Evolutionary conservation across 305 asterid genomes (phyloP).

Genomic region (Andrographis paniculata): DNA sequence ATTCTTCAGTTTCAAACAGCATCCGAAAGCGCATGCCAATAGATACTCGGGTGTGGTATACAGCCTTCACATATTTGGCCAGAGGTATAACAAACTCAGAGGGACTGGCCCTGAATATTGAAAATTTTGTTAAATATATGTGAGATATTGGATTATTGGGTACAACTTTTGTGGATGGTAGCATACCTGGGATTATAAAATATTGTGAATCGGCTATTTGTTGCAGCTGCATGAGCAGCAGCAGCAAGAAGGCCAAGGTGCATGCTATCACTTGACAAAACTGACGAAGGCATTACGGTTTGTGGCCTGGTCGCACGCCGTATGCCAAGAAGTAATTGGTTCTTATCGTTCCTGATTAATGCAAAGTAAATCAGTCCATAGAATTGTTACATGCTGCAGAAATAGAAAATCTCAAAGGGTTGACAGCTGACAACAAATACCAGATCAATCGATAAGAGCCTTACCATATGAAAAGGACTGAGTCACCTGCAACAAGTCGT

Average conservation of each 20-base stretch:
- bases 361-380: background rate
- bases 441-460: conserved; percentile 5
- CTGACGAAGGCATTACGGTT: conserved; percentile 80
- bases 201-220: conserved; percentile 68
- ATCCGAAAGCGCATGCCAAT: conserved; percentile 85
- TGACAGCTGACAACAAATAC: background rate
- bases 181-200: conserved; percentile 71
- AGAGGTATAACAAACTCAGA: conserved; percentile 75
- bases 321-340: conserved; percentile 66
- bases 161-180: background rate
- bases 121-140: conserved; percentile 12
- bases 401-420: background rate
- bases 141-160: conserved; percentile 4
- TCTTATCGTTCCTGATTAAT: conserved; percentile 56
- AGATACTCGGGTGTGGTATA: conserved; percentile 64
- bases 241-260: conserved; percentile 88
- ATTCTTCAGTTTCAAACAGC: conserved; percentile 84
- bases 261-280: conserved; percentile 81
- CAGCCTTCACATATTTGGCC: conserved; percentile 64
- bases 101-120: conserved; percentile 52
- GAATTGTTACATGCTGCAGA: background rate
- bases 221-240: conserved; percentile 84
- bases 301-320: conserved; percentile 70
- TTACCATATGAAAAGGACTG: conserved; percentile 80
- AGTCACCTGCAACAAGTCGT: conserved; percentile 79